These are phyloP conservation scores for Pythium rhizo-oryzae DNA, from an alignment of 352 stramenopile species.

Conservation along the genomic window DNA sequence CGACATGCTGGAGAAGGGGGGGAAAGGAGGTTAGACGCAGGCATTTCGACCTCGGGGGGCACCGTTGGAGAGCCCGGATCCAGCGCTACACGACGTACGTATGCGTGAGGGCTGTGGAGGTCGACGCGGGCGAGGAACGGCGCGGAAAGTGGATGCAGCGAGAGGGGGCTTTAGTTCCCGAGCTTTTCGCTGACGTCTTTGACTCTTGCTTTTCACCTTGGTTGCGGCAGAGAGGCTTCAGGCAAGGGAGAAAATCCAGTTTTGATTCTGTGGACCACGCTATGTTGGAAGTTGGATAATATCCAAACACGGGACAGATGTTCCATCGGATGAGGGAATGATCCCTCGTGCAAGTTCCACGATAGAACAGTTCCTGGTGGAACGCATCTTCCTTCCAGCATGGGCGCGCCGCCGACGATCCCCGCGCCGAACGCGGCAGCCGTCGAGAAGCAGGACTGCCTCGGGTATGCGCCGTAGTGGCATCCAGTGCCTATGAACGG, in stretches of 20 bases:
- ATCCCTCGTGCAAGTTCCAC: not conserved
- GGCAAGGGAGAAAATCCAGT: conserved; percentile 1
- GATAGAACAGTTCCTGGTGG: no score
- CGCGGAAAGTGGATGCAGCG: no score
- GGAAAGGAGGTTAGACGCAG: not conserved
- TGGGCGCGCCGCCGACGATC: no score
- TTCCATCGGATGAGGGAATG: not conserved
- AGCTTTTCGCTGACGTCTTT: no score
- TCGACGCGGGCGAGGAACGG: no score
- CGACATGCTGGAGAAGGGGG: conserved; percentile 39
- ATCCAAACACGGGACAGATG: not conserved
- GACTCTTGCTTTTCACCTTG: no score
- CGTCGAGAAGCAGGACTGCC: conserved; percentile 20
- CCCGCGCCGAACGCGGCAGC: not conserved
- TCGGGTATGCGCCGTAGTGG: conserved; percentile 3
- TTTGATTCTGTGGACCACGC: not conserved
- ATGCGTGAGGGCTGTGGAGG: no score
- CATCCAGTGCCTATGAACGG: no score
- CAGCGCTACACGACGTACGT: conserved; percentile 3
- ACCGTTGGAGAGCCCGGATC: not conserved
- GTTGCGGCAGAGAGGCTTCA: not conserved
- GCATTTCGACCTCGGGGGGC: not conserved
- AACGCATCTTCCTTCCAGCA: no score
- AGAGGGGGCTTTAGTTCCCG: no score
- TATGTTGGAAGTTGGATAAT: not conserved